Evolutionary conservation across 2,329 filamentous ascomycete genomes (phyloP).

Genomic region (Nothopassalora personata): DNA sequence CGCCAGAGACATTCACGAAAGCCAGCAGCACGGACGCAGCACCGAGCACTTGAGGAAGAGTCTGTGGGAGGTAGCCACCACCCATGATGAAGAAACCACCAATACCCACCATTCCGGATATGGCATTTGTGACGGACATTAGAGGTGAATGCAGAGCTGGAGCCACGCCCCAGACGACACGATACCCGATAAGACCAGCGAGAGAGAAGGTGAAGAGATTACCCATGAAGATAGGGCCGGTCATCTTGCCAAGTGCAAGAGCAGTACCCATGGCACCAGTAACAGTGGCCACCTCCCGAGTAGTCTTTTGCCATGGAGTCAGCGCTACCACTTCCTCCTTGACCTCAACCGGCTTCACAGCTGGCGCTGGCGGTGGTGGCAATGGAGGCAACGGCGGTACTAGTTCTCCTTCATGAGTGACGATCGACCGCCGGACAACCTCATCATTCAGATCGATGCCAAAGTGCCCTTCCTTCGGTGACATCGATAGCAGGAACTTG

Average conservation of each 20-base stretch:
- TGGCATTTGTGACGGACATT: constrained; percentile 92
- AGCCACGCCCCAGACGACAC: constrained; percentile 79
- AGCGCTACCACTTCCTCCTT: constrained; percentile 59
- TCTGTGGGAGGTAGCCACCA: constrained; percentile 70
- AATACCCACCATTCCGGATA: constrained; percentile 82
- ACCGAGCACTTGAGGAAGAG: constrained; percentile 72
- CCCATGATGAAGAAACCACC: constrained; percentile 86
- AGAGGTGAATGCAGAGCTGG: constrained; percentile 81
- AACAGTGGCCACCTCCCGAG: constrained; percentile 67
- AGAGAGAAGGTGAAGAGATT: constrained; percentile 82
- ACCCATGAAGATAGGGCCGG: constrained; percentile 78
- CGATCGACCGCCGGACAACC: constrained; percentile 78
- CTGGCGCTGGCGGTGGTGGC: constrained; percentile 49
- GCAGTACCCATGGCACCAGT: constrained; percentile 73
- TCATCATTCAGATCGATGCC: constrained; percentile 77
- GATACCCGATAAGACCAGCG: constrained; percentile 79
- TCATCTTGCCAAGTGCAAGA: constrained; percentile 72
- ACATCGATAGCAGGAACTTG: constrained; percentile 78
- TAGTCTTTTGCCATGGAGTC: constrained; percentile 76
- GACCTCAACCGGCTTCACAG: constrained; percentile 47
- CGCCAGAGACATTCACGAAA: constrained; percentile 83
- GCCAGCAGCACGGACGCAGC: constrained; percentile 75
- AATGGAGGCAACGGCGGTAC: constrained; percentile 70
- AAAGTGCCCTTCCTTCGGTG: constrained; percentile 70
- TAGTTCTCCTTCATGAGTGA: constrained; percentile 71